phyloP scores from a whole-genome alignment of 345 rosid genomes.

The Ailanthus altissimus region DNA sequence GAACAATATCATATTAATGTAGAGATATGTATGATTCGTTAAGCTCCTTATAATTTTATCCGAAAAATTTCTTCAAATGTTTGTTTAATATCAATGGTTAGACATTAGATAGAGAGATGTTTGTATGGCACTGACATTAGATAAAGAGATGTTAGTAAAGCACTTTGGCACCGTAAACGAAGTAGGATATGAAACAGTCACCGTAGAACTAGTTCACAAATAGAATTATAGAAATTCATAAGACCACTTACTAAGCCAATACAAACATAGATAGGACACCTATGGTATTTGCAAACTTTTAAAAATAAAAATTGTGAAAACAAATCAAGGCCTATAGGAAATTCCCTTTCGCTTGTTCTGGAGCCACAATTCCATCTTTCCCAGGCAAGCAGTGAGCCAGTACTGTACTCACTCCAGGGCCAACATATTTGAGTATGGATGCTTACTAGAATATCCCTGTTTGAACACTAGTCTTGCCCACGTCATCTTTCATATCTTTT shows the following conservation, averaged over 20 bases:
- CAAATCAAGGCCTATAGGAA: neutral
- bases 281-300: neutral
- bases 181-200: neutral
- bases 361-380: neutral
- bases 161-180: neutral
- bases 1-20: too few relatives aligned
- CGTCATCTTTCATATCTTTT: conserved; percentile 21
- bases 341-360: neutral
- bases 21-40: too few relatives aligned
- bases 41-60: neutral
- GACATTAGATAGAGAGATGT: neutral
- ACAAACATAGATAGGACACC: neutral
- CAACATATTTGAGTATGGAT: neutral
- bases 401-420: neutral
- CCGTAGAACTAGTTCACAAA: neutral
- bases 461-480: neutral
- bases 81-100: neutral
- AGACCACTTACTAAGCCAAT: neutral
- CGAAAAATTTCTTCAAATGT: neutral
- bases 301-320: neutral
- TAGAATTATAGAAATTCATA: neutral
- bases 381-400: neutral
- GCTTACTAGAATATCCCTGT: too few relatives aligned
- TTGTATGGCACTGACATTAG: neutral
- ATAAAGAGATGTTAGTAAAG: neutral